Base-by-base conservation (phyloP, 225 moss, liverwort and hornwort species). In the Polytrichum formosum region DNA sequence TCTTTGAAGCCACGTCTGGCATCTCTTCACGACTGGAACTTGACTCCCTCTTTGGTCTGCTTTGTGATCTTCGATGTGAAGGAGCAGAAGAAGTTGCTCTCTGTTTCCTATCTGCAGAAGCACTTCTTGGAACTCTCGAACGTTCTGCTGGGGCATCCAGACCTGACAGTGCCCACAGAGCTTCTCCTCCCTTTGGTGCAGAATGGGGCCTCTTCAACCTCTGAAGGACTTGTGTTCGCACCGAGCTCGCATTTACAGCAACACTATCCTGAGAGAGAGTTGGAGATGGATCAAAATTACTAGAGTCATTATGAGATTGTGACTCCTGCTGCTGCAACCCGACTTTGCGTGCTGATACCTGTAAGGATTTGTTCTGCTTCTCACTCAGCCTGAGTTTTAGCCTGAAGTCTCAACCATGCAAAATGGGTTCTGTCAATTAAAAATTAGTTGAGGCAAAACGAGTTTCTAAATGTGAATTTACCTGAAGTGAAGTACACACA, bases 1-100 rank as follows among this genome's bases (percentile, higher is more conserved):
- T 82, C 59, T 82, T 85, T 10, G 85, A 75, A 61, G 72, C 67
- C 13, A 77, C 75, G 62, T 86, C 80, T 64, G 75, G 77, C 55
- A 71, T 65, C 61, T 78, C 83, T 56, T 83, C 83, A 67, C 54
- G 75, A 70, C 70, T 80, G 2, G 70, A 70, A 31, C 31, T 56
- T 61, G 79, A 71, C 58, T 73, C 82, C 61, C 70, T 75, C 0
- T 70, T 67, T 46, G 72, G 35, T 62, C 82, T 56, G 28, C 5
- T 18, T 19, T 19, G 69, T 20, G 37, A 70, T 64, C 65, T 75
- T 46, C 13, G 46, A 16, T 46, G 13, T 46, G 46, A 46, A 53
- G 80, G 75, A 58, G 56, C 75, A 65, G 82, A 75, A 31, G 74
- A 54, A 69, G 72, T 70, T 75, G 73, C 73, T 56, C 70, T 73